Evolutionary conservation across 805 yeast genomes (phyloP).

Genomic region (Cyberlindnera suaveolens): DNA sequence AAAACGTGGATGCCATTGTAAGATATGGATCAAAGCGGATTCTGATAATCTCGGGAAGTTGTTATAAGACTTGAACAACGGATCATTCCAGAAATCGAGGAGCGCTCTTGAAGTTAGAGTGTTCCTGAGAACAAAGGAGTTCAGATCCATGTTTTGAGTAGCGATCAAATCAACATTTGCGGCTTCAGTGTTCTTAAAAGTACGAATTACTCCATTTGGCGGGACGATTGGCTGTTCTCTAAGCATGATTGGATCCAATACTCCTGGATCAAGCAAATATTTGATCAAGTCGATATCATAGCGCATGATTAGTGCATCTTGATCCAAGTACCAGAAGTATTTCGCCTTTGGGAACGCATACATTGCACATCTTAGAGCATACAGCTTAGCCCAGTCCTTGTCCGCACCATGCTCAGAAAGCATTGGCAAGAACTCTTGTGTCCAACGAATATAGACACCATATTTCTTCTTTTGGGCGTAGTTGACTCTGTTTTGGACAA

Average conservation of each 20-base stretch:
- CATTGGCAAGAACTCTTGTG: constrained; percentile 71
- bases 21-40: constrained; percentile 74
- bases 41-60: constrained; percentile 54
- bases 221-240: constrained; percentile 71
- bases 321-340: constrained; percentile 84
- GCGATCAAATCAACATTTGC: constrained; percentile 52
- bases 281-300: constrained; percentile 52
- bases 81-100: constrained; percentile 77
- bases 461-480: constrained; percentile 78
- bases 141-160: constrained; percentile 63
- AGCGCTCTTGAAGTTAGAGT: constrained; percentile 58
- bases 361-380: constrained; percentile 80
- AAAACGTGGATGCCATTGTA: constrained; percentile 91
- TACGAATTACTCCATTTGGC: constrained; percentile 59
- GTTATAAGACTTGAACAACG: constrained; percentile 56
- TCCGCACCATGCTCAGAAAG: constrained; percentile 37
- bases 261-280: constrained; percentile 54
- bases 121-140: constrained; percentile 68
- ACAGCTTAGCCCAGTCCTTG: constrained; percentile 57
- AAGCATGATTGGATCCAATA: constrained; percentile 55
- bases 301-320: constrained; percentile 72
- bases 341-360: constrained; percentile 87
- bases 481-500: constrained; percentile 83
- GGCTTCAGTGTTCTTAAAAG: constrained; percentile 56
- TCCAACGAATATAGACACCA: constrained; percentile 81